Base-by-base conservation (phyloP, 73 alveolate genomes). In the Paramecium tetraurelia region DNA sequence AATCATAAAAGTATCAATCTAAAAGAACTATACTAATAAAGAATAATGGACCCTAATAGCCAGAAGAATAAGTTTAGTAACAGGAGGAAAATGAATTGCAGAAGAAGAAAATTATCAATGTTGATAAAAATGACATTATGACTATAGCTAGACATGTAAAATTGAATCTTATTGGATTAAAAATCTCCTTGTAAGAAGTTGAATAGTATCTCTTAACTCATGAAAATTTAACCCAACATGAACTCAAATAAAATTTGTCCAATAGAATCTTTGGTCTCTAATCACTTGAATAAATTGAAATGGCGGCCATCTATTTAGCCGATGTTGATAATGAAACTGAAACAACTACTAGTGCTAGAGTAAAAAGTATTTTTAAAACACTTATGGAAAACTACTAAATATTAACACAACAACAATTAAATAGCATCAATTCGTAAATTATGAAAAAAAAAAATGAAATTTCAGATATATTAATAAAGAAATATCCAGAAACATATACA, bases 301-400 rank as follows among this genome's bases (percentile, higher is more conserved):
- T 36, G 59, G 57, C 59, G 14, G 86, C 86, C 7, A 72, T 40
- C 7, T 72, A 72, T 35, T 72, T 72, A 72, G 86, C 86, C 3
- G 86, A 72, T 72, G 86, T 40, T 27, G 59, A 72, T 9, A 27
- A 7, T 35, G 86, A 72, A 36, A 72, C 29, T 33, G 86, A 72
- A 40, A 36, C 59, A 2, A 72, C 86, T 16, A 72, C 57, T 12
- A 72, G 63, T 72, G 86, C 86, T 7, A 72, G 86, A 40, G 86
- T 72, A 16, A 72, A 35, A 36, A 72, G 86, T 40, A 72, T 72
- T 7, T 72, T 72, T 72, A 72, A 72, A 18, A 72, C 86, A 12
- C 20, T 72, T 0, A 40, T 72, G 86, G 86, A 72, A 27, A 72
- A 72, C 18, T 72, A 72, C 35, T 33, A 36, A 72, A 40, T 72